A percentile compares a stretch with the other conserved stretches of the same genome.
These are phyloP conservation scores for Grosmannia huntii DNA, from an alignment of 2,329 filamentous ascomycete species.

Conservation along the genomic window DNA sequence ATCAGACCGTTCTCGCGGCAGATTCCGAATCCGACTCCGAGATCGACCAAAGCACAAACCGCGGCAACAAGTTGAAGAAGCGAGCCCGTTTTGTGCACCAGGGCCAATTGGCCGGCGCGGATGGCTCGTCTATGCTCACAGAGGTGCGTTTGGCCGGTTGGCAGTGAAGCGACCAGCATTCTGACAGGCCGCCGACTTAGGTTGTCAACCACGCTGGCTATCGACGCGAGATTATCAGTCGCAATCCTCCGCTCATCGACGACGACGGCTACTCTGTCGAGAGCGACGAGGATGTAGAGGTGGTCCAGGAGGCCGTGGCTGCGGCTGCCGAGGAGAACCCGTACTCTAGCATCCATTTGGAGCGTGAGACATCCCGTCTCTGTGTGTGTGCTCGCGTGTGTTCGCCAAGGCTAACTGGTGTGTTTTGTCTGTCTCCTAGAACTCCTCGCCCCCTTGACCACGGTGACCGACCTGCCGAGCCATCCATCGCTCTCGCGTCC, in stretches of 20 bases:
- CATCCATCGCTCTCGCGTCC: conserved; percentile 65
- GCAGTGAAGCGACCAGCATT: not conserved
- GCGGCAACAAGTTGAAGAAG: conserved; percentile 69
- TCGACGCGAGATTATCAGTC: conserved; percentile 57
- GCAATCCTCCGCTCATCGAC: conserved; percentile 60
- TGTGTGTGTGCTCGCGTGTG: not conserved
- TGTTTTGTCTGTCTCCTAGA: conserved; percentile 29
- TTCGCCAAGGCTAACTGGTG: too few species aligned
- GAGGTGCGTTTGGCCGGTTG: conserved; percentile 37
- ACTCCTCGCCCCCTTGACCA: conserved; percentile 61
- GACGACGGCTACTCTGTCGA: conserved; percentile 69
- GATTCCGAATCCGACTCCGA: conserved; percentile 69
- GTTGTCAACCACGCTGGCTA: conserved; percentile 63
- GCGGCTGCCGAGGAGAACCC: conserved; percentile 59
- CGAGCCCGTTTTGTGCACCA: conserved; percentile 57
- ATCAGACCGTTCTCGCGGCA: conserved; percentile 20
- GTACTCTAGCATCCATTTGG: conserved; percentile 57
- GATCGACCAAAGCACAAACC: conserved; percentile 57
- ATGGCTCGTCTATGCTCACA: conserved; percentile 56
- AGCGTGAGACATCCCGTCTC: conserved; percentile 38
- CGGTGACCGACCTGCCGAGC: conserved; percentile 59
- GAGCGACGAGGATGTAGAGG: conserved; percentile 54
- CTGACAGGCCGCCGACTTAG: conserved; percentile 24
- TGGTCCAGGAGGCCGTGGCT: conserved; percentile 45
- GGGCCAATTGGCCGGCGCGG: conserved; percentile 54